Percentiles rank a stretch among this genome's conserved stretches.
Evolutionary conservation across 148 eudicot genomes (phyloP).

Genomic region (Silene conica): DNA sequence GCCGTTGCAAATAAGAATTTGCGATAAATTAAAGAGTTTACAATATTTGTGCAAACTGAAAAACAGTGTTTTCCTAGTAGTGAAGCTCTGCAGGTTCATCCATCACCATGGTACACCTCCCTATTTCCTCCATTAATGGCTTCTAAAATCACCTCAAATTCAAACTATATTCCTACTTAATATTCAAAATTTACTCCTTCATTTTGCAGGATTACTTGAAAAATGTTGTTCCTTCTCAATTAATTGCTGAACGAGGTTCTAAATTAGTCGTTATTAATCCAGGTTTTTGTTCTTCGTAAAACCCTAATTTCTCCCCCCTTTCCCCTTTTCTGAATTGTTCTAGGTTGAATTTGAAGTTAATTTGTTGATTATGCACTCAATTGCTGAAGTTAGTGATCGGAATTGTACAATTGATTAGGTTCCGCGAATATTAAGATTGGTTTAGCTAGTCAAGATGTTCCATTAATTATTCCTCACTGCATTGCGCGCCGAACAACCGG

Average conservation of each 20-base stretch:
- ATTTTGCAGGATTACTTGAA: conserved; percentile 66
- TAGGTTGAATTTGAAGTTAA: background rate
- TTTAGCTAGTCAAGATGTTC: conserved; percentile 69
- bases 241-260: conserved; percentile 87
- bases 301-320: conserved; percentile 24
- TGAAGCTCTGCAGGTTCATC: background rate
- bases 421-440: conserved; percentile 87
- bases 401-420: conserved; percentile 40
- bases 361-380: background rate
- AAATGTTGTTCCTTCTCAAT: conserved; percentile 74
- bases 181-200: background rate
- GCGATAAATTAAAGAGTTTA: no score
- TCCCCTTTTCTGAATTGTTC: background rate
- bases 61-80: background rate
- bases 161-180: background rate
- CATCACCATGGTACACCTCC: conserved; percentile 8
- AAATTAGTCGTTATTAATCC: conserved; percentile 89
- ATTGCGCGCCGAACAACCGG: conserved; percentile 79
- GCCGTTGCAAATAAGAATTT: no score
- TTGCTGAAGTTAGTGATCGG: conserved; percentile 6
- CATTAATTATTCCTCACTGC: conserved; percentile 75
- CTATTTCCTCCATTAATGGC: background rate
- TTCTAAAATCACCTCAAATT: background rate
- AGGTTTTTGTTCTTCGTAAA: conserved; percentile 37
- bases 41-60: background rate